Percentiles rank a stretch among this genome's conserved stretches.
Conservation (phyloP, 768 basidiomycete genomes). For the Mycena pura region DNA sequence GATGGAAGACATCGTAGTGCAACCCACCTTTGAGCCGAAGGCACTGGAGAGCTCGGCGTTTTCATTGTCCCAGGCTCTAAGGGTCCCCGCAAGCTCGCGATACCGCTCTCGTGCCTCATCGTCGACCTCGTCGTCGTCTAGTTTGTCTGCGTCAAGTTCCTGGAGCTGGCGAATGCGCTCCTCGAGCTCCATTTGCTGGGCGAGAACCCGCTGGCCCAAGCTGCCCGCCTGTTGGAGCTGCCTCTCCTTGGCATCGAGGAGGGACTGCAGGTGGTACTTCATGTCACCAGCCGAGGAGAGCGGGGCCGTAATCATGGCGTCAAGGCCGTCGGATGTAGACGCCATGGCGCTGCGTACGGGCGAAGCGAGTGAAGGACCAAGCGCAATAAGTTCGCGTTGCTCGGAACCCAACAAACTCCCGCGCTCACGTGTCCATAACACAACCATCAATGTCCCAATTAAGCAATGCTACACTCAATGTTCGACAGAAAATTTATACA, state of each 20-base stretch:
- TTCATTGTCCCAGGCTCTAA: slow-evolving; percentile 79
- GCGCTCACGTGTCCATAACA: no score
- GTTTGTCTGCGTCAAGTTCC: slow-evolving; percentile 68
- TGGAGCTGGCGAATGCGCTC: slow-evolving; percentile 85
- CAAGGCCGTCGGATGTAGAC: slow-evolving; percentile 25
- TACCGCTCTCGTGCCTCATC: slow-evolving; percentile 74
- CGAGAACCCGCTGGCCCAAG: slow-evolving; percentile 91
- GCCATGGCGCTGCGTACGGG: slow-evolving; percentile 20
- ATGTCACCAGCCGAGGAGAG: slow-evolving; percentile 64
- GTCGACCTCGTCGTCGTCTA: slow-evolving; percentile 69
- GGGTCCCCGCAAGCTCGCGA: slow-evolving; percentile 76
- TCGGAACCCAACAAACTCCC: no score
- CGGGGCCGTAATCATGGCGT: slow-evolving; percentile 32
- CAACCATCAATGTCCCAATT: no score
- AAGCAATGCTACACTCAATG: no score
- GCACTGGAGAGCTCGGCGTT: slow-evolving; percentile 77
- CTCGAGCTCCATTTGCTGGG: slow-evolving; percentile 93
- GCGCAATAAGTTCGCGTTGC: neutral
- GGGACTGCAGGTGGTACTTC: slow-evolving; percentile 65
- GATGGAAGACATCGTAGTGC: slow-evolving; percentile 4
- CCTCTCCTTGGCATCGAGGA: slow-evolving; percentile 90
- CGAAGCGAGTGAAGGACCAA: neutral
- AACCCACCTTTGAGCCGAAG: slow-evolving; percentile 69
- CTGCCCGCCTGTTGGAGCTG: slow-evolving; percentile 92
- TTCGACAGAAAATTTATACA: slow-evolving; percentile 53